Percentiles rank a stretch among this genome's conserved stretches.
These are phyloP conservation scores for Teunomyces aglyptinius DNA, from an alignment of 805 yeast genomes.

Conservation along the genomic window DNA sequence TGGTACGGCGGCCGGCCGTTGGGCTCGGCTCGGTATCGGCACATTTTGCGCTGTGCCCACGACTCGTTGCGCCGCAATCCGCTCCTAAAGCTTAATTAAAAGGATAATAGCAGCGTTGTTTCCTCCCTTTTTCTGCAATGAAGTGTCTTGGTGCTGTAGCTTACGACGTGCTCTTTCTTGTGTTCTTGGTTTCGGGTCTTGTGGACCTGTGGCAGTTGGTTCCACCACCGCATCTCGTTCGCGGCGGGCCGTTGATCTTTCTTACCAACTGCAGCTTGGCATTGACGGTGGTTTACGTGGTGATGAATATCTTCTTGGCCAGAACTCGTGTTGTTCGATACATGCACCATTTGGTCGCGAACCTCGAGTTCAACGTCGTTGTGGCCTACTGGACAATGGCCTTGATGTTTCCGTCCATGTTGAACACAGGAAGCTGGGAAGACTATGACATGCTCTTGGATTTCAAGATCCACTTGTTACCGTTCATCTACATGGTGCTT, in stretches of 20 bases:
- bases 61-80: slow-evolving; percentile 40
- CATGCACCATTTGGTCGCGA: slow-evolving; percentile 12
- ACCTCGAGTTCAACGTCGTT: slow-evolving; percentile 24
- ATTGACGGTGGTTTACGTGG: slow-evolving; percentile 6
- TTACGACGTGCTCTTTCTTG: slow-evolving; percentile 1
- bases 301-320: slow-evolving; percentile 2
- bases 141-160: background rate
- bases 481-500: slow-evolving; percentile 18
- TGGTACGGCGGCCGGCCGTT: slow-evolving; percentile 83
- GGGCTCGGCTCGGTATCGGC: slow-evolving; percentile 70
- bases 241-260: slow-evolving; percentile 24
- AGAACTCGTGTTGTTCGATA: background rate
- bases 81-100: background rate
- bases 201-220: slow-evolving; percentile 13
- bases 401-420: slow-evolving; percentile 14
- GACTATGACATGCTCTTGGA: slow-evolving; percentile 17
- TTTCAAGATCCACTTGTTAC: slow-evolving; percentile 25
- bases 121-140: background rate
- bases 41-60: slow-evolving; percentile 55
- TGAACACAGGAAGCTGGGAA: slow-evolving; percentile 14
- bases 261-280: slow-evolving; percentile 21
- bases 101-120: background rate
- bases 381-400: slow-evolving; percentile 22
- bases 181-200: slow-evolving; percentile 10
- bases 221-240: slow-evolving; percentile 18